Evolutionary conservation across 345 rosid genomes (phyloP), one percentile per base, ranked within the genome.

Genomic region (Citrus sinensis): DNA sequence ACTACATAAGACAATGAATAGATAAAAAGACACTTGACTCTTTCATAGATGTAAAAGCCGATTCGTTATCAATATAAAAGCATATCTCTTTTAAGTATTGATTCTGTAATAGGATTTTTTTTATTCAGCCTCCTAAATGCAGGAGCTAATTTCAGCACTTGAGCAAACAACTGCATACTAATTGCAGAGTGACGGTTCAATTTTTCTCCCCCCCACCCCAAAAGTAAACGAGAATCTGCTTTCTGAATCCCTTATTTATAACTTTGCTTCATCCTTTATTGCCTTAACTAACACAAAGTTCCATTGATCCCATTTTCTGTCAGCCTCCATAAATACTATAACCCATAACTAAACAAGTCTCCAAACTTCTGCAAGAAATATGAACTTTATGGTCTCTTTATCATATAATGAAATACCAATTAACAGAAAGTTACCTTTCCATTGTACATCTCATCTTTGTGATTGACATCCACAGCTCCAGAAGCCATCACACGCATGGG

Each of bases 401-500:
- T 40, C 75, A 74, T 24, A 73, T 67, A 37, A 42, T 9, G 7
- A 11, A 70, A 24, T 9, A 24, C 69, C 46, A 66, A 1, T 42
- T n/a, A 40, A 68, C 14, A 67, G 17, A 37, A 79, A 78, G 22
- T 69, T 76, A 92, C 99, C 92, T 90, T 92, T 72, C 99, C 97
- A 68, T 90, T 94, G 82, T 92, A 95, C 73, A 88, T 66, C 90
- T 93, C 98, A 80, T 92, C 98, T 85, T 88, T 95, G 84, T 93
- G 98, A 75, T 95, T 93, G 69, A 93, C 92, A 88, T 92, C 97
- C 37, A 95, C 85, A 60, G 92, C 94, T 58, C 98, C 99, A 17
- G 99, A 95, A 87, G 99, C 97, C 94, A 95, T 91, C 76, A 93
- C 93, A 70, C 87, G 89, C 59, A 93, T 85, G 79, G 99, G 99